A percentile compares a stretch with the other conserved stretches of the same genome.
Conservation (phyloP, 2,329 filamentous ascomycete genomes). For the Scedosporium boydii region DNA sequence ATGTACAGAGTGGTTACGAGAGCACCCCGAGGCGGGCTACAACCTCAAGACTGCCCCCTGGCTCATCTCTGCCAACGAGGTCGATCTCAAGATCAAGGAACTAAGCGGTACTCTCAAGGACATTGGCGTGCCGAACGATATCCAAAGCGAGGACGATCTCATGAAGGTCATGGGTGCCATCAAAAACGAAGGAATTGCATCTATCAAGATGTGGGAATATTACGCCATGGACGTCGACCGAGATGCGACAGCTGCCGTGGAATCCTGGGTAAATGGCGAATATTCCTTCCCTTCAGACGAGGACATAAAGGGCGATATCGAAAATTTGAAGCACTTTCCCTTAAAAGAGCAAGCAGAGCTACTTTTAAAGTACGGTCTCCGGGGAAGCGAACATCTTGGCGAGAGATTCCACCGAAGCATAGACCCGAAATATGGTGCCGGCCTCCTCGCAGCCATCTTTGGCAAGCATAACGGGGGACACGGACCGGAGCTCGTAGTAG, state of each 20-base stretch:
- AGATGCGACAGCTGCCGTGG: slow-evolving; percentile 57
- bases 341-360: slow-evolving; percentile 49
- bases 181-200: slow-evolving; percentile 68
- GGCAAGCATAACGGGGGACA: slow-evolving; percentile 42
- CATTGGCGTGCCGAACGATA: slow-evolving; percentile 65
- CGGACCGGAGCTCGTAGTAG: slow-evolving; percentile 11
- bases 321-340: slow-evolving; percentile 35
- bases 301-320: slow-evolving; percentile 22
- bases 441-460: slow-evolving; percentile 36
- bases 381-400: slow-evolving; percentile 64
- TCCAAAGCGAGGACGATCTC: slow-evolving; percentile 64
- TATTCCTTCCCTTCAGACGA: slow-evolving; percentile 41
- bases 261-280: slow-evolving; percentile 60
- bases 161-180: slow-evolving; percentile 73
- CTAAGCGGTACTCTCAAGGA: slow-evolving; percentile 65
- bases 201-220: slow-evolving; percentile 83
- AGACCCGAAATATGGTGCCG: slow-evolving; percentile 60
- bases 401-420: slow-evolving; percentile 67
- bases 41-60: slow-evolving; percentile 83
- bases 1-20: slow-evolving; percentile 88
- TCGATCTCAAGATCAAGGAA: slow-evolving; percentile 57
- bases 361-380: slow-evolving; percentile 59
- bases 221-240: slow-evolving; percentile 75
- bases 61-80: slow-evolving; percentile 54
- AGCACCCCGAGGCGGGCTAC: slow-evolving; percentile 93